Evolutionary conservation across 2,329 filamentous ascomycete species (phyloP), one percentile per base, ranked within the genome.

Genomic region (Curvularia lunata): DNA sequence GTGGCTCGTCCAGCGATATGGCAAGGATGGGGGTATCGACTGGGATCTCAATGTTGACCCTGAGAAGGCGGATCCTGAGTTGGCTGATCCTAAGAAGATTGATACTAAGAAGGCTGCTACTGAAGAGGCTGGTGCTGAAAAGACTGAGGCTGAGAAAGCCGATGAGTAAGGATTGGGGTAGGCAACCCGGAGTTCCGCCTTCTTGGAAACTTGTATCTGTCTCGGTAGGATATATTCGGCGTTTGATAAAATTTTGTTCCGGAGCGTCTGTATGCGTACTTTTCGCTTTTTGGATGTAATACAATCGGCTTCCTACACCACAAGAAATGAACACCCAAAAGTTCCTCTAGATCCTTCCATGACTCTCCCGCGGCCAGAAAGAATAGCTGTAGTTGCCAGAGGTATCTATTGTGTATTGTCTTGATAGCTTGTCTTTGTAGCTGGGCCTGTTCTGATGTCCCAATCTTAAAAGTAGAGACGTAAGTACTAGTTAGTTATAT

Each of bases 1-100:
- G 68, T 99, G 95, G 95, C 81, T 99, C 21, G 81, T 84, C 52
- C 77, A 83, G 66, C 83, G 90, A 56, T 97, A 98, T 76, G 95
- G 95, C 0, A 80, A 84, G n/a, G 89, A 88, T 3, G 89, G 86
- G 1, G 85, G 87, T 69, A 92, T 99, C 68, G 89, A 98, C 75
- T 99, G 95, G 94, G 88, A 89, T 72, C 72, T 89, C 59, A 80
- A 84, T 46, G 79, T 80, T 16, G 67, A 74, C 51, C 78, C 80
- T 1, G 75, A 80, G 49, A 71, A 80, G 48, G 77, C 75, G 3
- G 43, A 43, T 25, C 28, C 28, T 10, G 28, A 30, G 12, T 30
- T 30, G 28, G 28, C 28, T 30, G 28, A 30, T 30, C 28, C 28
- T 12, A 30, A 30, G 28, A 30, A 30, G 28, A 30, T 30, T 30